Percentiles rank a stretch among this genome's conserved stretches.
These are phyloP conservation scores for Handroanthus guayacan DNA, from an alignment of 257 asterid species.

Conservation along the genomic window DNA sequence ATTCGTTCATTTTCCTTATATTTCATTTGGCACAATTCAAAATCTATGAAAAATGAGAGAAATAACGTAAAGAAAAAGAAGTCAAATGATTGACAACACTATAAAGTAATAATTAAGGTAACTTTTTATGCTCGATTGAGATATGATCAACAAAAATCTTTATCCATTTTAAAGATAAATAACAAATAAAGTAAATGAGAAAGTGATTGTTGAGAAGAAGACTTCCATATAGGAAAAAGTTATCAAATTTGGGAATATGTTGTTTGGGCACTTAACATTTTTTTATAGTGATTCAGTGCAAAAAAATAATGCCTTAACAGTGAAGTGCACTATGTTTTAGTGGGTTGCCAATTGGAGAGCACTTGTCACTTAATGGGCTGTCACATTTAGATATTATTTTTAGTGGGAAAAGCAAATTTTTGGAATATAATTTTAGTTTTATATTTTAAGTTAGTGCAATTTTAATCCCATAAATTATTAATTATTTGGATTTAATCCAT, in stretches of 20 bases:
- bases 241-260: not conserved
- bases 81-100: too few species aligned
- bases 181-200: not conserved
- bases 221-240: not conserved
- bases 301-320: not conserved
- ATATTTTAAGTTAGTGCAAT: too few species aligned
- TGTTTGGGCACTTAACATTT: not conserved
- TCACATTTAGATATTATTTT: not conserved
- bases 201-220: not conserved
- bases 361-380: constrained; percentile 4
- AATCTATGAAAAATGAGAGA: too few species aligned
- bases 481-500: too few species aligned
- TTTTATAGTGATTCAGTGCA: not conserved
- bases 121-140: too few species aligned
- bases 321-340: constrained; percentile 16
- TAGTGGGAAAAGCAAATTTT: not conserved
- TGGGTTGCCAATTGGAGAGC: constrained; percentile 31
- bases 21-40: too few species aligned
- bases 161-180: too few species aligned
- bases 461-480: too few species aligned
- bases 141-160: too few species aligned
- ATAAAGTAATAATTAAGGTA: too few species aligned
- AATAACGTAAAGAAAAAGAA: too few species aligned
- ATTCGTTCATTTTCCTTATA: too few species aligned
- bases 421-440: not conserved